phyloP scores from a whole-genome alignment of 1,284 basidiomycete genomes.

The Sporisorium exsertum region DNA sequence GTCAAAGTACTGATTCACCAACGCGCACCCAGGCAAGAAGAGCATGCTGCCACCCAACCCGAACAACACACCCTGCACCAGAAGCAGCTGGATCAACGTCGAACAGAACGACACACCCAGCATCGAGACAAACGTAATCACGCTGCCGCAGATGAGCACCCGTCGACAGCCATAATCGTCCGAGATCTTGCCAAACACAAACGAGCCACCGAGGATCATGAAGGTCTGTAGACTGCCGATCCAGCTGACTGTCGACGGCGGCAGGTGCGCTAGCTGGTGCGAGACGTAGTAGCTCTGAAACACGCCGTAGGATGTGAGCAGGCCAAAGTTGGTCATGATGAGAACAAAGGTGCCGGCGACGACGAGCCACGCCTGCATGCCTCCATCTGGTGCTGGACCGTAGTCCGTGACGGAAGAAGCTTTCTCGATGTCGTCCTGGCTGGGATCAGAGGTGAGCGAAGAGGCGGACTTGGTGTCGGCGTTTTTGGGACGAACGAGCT shows the following conservation, averaged over 20 bases:
- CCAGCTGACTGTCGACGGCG: slow-evolving; percentile 39
- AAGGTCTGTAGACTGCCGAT: slow-evolving; percentile 50
- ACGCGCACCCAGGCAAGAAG: slow-evolving; percentile 41
- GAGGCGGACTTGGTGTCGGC: background rate
- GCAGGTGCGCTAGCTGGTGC: slow-evolving; percentile 31
- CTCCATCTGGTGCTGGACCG: slow-evolving; percentile 41
- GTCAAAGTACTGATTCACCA: slow-evolving; percentile 53
- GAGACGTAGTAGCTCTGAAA: slow-evolving; percentile 45
- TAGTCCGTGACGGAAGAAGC: background rate
- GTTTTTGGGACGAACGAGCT: slow-evolving; percentile 21
- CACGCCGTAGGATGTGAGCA: slow-evolving; percentile 50
- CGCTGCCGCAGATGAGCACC: slow-evolving; percentile 28
- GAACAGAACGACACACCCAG: slow-evolving; percentile 37
- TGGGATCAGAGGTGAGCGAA: background rate
- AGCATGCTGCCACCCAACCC: slow-evolving; percentile 48
- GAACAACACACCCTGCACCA: slow-evolving; percentile 40
- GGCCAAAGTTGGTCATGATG: slow-evolving; percentile 56
- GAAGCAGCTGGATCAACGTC: slow-evolving; percentile 27
- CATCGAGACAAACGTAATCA: slow-evolving; percentile 47
- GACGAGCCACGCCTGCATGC: slow-evolving; percentile 47
- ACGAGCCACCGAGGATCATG: slow-evolving; percentile 38
- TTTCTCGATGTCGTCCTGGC: slow-evolving; percentile 19
- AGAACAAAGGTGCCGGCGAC: slow-evolving; percentile 44
- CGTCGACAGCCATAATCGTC: slow-evolving; percentile 41
- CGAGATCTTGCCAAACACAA: slow-evolving; percentile 48